These are phyloP conservation scores for Neofusicoccum ribis DNA, from an alignment of 2,329 filamentous ascomycete genomes.

Conservation along the genomic window DNA sequence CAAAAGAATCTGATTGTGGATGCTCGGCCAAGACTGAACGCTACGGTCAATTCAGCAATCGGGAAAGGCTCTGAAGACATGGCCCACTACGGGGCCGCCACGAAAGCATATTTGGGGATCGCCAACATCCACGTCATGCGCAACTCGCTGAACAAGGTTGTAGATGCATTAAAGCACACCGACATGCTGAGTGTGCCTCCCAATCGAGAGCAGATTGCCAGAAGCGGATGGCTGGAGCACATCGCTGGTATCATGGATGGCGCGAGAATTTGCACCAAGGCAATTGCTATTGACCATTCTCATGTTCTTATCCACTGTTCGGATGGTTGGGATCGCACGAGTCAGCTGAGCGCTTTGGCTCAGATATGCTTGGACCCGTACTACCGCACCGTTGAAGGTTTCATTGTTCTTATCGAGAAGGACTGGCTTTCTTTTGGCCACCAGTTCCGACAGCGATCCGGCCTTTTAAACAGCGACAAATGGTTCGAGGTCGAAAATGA, in stretches of 20 bases:
- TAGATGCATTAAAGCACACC: constrained; percentile 88
- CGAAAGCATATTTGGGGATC: constrained; percentile 90
- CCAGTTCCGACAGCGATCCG: constrained; percentile 93
- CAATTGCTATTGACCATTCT: constrained; percentile 88
- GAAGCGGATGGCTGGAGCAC: constrained; percentile 89
- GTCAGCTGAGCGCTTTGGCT: constrained; percentile 86
- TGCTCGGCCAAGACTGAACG: constrained; percentile 90
- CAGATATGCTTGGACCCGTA: constrained; percentile 96
- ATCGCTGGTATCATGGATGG: constrained; percentile 83
- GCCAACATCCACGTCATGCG: constrained; percentile 99
- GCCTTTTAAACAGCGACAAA: constrained; percentile 84
- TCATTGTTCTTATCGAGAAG: constrained; percentile 92
- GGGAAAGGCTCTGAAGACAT: constrained; percentile 96
- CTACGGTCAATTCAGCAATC: constrained; percentile 88
- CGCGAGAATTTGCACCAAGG: constrained; percentile 77
- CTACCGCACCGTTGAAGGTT: constrained; percentile 90
- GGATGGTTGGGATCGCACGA: constrained; percentile 97
- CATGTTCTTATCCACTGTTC: constrained; percentile 97
- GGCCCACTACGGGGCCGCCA: constrained; percentile 91
- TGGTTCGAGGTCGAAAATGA: constrained; percentile 92
- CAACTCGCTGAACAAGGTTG: constrained; percentile 80
- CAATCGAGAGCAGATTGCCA: constrained; percentile 75
- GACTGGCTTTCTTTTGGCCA: constrained; percentile 98
- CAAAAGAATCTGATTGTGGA: constrained; percentile 95
- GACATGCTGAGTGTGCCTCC: constrained; percentile 82